Conservation (phyloP, 106 monocot genomes). For the Apostasia shenzhenica region DNA sequence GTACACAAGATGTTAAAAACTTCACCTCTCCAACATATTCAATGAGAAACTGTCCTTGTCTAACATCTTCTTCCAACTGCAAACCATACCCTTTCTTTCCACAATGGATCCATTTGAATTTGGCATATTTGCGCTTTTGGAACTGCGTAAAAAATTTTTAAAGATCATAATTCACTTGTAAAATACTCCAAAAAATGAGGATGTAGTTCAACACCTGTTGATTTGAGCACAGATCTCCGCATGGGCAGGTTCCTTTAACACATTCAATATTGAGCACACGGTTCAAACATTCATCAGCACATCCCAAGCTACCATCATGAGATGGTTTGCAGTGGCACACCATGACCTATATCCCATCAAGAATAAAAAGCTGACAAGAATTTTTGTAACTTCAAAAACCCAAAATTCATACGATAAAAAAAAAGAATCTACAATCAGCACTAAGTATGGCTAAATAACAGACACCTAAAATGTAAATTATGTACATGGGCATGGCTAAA, state of each 20-base stretch:
- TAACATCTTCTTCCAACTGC: constrained; percentile 55
- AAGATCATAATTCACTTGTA: neutral
- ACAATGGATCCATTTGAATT: constrained; percentile 58
- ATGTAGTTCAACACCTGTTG: constrained; percentile 52
- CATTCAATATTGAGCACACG: constrained; percentile 98
- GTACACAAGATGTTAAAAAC: neutral
- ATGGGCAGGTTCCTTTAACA: constrained; percentile 85
- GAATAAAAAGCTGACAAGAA: neutral
- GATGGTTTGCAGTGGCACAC: constrained; percentile 84
- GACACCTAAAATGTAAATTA: no score
- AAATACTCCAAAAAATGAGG: constrained; percentile 1
- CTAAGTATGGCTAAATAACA: neutral
- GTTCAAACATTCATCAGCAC: constrained; percentile 85
- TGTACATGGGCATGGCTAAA: no score
- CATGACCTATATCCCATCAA: constrained; percentile 55
- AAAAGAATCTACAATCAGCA: neutral
- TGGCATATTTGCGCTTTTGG: constrained; percentile 85
- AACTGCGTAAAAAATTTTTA: constrained; percentile 41
- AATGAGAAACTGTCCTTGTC: constrained; percentile 79
- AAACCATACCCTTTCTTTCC: constrained; percentile 94
- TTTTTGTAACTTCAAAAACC: neutral
- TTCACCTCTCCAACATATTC: constrained; percentile 99
- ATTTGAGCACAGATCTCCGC: constrained; percentile 86
- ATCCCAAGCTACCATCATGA: constrained; percentile 66
- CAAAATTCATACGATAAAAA: neutral